These are phyloP conservation scores for Aspergillus texensis DNA, from an alignment of 2,329 filamentous ascomycete species.

Conservation along the genomic window DNA sequence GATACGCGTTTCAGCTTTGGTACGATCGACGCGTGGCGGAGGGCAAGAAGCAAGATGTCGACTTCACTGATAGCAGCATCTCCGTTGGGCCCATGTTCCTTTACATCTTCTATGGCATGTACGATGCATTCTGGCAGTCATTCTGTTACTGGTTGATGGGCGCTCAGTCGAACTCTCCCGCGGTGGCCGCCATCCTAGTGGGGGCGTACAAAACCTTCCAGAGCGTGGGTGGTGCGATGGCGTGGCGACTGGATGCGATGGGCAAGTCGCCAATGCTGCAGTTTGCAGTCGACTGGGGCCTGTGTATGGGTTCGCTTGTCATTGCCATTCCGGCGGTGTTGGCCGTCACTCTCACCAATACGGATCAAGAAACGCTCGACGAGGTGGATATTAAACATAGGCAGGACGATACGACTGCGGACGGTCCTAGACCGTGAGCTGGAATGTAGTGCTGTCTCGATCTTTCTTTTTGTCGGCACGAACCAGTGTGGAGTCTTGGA, in stretches of 20 bases:
- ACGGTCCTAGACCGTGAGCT: not conserved
- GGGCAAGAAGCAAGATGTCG: slow-evolving; percentile 49
- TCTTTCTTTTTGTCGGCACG: not conserved
- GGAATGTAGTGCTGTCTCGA: not conserved
- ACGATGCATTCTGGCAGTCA: slow-evolving; percentile 69
- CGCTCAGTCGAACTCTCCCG: slow-evolving; percentile 47
- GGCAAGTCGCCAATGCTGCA: slow-evolving; percentile 43
- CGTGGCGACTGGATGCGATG: slow-evolving; percentile 49
- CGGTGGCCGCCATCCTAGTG: slow-evolving; percentile 48
- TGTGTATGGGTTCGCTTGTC: slow-evolving; percentile 49
- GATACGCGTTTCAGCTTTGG: slow-evolving; percentile 67
- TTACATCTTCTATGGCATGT: slow-evolving; percentile 71
- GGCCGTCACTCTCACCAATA: slow-evolving; percentile 35
- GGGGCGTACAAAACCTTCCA: slow-evolving; percentile 54
- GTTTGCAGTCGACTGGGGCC: slow-evolving; percentile 51
- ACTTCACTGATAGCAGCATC: slow-evolving; percentile 51
- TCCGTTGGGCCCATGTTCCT: slow-evolving; percentile 67
- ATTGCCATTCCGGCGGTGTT: slow-evolving; percentile 48
- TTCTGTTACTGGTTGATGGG: slow-evolving; percentile 65
- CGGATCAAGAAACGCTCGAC: not conserved
- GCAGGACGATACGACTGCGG: not conserved
- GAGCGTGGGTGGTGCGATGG: slow-evolving; percentile 49
- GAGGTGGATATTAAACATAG: not conserved
- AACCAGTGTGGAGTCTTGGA: not conserved
- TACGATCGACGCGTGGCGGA: slow-evolving; percentile 49